These are phyloP conservation scores for Tanacetum coccineum DNA, from an alignment of 129 eudicot genomes.

Conservation along the genomic window DNA sequence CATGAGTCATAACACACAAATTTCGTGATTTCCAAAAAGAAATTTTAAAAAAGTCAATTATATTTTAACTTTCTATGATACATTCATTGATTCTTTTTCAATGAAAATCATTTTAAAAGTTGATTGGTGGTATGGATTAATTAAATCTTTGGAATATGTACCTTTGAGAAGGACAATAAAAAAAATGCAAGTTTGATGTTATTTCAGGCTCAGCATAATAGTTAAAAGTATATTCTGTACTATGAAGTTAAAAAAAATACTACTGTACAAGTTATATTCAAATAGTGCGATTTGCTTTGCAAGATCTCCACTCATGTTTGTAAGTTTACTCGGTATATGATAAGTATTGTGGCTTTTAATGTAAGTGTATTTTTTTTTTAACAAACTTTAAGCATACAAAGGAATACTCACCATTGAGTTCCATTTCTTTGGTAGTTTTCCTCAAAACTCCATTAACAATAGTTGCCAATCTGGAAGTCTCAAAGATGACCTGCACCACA, in stretches of 20 bases:
- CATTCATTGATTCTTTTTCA: constrained; percentile 14
- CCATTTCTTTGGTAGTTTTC: constrained; percentile 93
- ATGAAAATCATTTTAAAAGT: neutral
- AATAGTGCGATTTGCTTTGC: no score
- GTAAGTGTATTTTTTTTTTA: no score
- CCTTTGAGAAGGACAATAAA: neutral
- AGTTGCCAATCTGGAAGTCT: constrained; percentile 95
- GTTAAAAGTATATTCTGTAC: neutral
- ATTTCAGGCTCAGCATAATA: no score
- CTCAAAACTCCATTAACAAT: constrained; percentile 97
- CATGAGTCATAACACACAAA: no score
- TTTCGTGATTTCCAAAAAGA: no score
- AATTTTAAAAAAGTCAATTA: neutral
- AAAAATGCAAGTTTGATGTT: no score
- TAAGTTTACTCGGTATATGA: no score
- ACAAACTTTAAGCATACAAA: neutral
- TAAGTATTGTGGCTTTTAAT: no score
- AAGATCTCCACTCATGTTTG: no score
- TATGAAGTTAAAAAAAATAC: neutral
- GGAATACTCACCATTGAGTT: constrained; percentile 74
- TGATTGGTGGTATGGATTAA: no score
- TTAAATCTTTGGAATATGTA: neutral
- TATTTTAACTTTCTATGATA: neutral
- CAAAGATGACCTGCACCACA: constrained; percentile 83
- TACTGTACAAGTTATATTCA: no score